A percentile compares a stretch with the other conserved stretches of the same genome.
phyloP scores from a whole-genome alignment of 2,329 filamentous ascomycete genomes.

The Madurella fahalii region DNA sequence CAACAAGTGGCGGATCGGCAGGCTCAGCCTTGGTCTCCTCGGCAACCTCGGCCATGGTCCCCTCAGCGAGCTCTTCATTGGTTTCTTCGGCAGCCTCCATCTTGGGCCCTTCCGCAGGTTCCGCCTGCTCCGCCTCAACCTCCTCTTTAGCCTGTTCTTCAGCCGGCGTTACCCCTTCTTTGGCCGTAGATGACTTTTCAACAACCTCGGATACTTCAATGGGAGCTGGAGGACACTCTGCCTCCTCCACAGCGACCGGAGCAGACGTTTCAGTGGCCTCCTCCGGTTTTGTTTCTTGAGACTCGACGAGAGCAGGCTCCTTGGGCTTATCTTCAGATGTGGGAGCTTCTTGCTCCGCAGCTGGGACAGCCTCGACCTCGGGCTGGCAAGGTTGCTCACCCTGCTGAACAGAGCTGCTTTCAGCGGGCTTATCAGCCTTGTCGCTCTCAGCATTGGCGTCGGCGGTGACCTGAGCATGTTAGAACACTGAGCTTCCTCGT shows the following conservation, averaged over 20 bases:
- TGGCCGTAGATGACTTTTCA: background rate
- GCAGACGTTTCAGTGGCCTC: background rate
- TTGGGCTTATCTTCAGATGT: background rate
- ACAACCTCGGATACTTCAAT: background rate
- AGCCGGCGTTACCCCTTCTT: background rate
- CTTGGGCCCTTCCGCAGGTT: background rate
- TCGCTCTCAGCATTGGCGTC: slow-evolving; percentile 4
- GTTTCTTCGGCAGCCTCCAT: slow-evolving; percentile 1
- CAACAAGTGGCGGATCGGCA: background rate
- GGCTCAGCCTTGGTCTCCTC: slow-evolving; percentile 10
- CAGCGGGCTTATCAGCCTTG: background rate
- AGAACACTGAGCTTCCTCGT: background rate
- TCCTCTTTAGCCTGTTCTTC: background rate
- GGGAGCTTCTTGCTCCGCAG: background rate
- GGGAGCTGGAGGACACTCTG: background rate
- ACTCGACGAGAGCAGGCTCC: background rate
- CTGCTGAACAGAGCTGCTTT: background rate
- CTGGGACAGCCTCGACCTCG: slow-evolving; percentile 1
- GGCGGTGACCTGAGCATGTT: background rate
- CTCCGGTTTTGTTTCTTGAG: background rate
- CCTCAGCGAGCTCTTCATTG: background rate
- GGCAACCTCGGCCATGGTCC: background rate
- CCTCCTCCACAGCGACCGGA: background rate
- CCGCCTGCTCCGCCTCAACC: background rate
- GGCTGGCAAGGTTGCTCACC: background rate